Conservation (phyloP, 2,329 filamentous ascomycete genomes). For the Aspergillus alliaceus region DNA sequence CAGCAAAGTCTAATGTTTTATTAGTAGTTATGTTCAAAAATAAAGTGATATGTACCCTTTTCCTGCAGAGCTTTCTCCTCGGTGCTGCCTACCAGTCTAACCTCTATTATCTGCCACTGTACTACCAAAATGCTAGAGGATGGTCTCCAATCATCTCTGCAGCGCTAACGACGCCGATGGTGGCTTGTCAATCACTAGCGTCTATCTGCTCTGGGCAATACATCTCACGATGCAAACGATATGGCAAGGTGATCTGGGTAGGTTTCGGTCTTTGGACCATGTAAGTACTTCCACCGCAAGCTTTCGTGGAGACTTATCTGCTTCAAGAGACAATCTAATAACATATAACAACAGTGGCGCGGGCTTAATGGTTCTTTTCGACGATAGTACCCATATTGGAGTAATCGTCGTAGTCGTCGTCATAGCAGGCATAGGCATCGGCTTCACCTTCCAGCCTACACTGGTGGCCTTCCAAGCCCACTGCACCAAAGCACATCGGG, state of each 20-base stretch:
- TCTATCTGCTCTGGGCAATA: slow-evolving; percentile 55
- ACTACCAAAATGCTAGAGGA: slow-evolving; percentile 59
- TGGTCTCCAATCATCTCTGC: slow-evolving; percentile 52
- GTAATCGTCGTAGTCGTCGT: slow-evolving; percentile 53
- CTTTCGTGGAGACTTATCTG: too few relatives aligned
- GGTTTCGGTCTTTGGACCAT: slow-evolving; percentile 50
- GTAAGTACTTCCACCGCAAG: slow-evolving; percentile 26
- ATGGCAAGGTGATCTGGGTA: slow-evolving; percentile 59
- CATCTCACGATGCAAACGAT: slow-evolving; percentile 57
- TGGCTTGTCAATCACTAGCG: slow-evolving; percentile 44
- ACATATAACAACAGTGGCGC: slow-evolving; percentile 38
- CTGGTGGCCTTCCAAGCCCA: slow-evolving; percentile 62
- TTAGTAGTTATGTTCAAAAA: slow-evolving; percentile 54
- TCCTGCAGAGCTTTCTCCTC: slow-evolving; percentile 61
- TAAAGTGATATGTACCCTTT: slow-evolving; percentile 53
- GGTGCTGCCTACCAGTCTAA: slow-evolving; percentile 60
- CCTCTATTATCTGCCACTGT: slow-evolving; percentile 63
- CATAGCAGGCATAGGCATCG: slow-evolving; percentile 55
- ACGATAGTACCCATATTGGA: slow-evolving; percentile 45
- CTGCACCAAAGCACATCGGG: slow-evolving; percentile 56
- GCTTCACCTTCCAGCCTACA: slow-evolving; percentile 53
- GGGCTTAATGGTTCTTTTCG: slow-evolving; percentile 54
- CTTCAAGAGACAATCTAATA: not conserved
- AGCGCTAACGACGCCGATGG: slow-evolving; percentile 51
- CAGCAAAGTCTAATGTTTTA: slow-evolving; percentile 6